Evolutionary conservation across 345 rosid genomes (phyloP), one percentile per base, ranked within the genome.

Genomic region (Isatis tinctoria): DNA sequence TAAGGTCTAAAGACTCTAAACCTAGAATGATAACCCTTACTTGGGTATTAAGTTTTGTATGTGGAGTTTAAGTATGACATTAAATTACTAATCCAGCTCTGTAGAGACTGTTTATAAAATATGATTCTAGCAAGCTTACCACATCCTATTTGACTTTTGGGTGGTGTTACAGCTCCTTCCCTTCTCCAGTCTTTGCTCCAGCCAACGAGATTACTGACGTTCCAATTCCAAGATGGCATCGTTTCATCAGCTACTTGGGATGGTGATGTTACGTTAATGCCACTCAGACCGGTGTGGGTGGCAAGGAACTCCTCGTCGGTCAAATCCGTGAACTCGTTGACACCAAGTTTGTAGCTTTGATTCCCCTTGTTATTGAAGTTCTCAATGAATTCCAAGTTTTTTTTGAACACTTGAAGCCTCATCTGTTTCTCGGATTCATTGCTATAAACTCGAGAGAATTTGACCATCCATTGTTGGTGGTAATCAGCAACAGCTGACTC

Each of bases 111-210:
- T 22, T 22, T 8, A 44, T 44, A 18, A 20, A 17, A 72, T 48
- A 37, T 60, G 44, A 8, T 30, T 8, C 5, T 0, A 4, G 14
- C 2, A 32, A 65, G 18, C 60, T 79, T 81, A 85, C 88, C 86
- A 44, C 86, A 85, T 5, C 0, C 0, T 26, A 81, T 76, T 74
- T 82, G 88, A 30, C 3, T 0, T 70, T 83, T 85, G 11, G 70
- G 51, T 30, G 67, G 53, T 10, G 86, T 83, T 28, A 83, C 85
- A 6, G 80, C 85, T 49, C 80, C 83, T 61, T 77, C 65, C 0
- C 33, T 16, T 36, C 69, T 70, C 88, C 86, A 85, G 36, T 83
- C 85, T 60, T 79, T 39, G 60, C 6, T 74, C 17, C 59, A 1
- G 4, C 10, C 30, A 3, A 66, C 53, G 8, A 61, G 27, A 9